Evolutionary conservation across 257 asterid species (phyloP), one percentile per base, ranked within the genome.

Genomic region (Solanum tacnaense): DNA sequence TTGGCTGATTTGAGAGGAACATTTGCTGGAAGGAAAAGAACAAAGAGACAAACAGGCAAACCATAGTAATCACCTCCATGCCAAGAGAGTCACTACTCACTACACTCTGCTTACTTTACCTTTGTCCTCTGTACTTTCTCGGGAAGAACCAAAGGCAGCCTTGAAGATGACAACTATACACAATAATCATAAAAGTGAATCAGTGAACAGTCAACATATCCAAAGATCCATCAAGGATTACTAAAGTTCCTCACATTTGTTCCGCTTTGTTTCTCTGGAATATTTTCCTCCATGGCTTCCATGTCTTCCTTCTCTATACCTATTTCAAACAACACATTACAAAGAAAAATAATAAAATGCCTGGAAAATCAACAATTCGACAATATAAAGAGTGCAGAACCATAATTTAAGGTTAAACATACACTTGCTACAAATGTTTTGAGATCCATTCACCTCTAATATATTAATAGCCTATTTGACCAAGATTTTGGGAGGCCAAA

Each of bases 121-220:
- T 96, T 96, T 88, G 95, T 88, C 86, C 96, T 95, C 84, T 93
- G 97, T 86, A 95, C 97, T 92, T 96, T 96, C 87, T 95, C 98
- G 5, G 96, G 88, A 49, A 95, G 94, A 86, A 96, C 89, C 92
- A 96, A 92, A 83, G 98, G 98, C 93, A 95, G 29, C 91, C 94
- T 94, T 81, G 98, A 90, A 87, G 95, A 90, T 84, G 98, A 93
- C 27, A 88, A 93, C 98, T 94, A 74, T 5, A 93, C 92, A 93
- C 76, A 89, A 90, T 58, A 88, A 86, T 86, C 73, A 15, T 6
- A 70, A 81, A 46, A 88, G 86, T 72, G 75, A 60, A 52, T 88
- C 82, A 84, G 85, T 87, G 84, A 82, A 27, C 31, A 67, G 83
- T 89, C 46, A 65, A 23, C 38, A 78, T 35, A 84, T 35, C 78